phyloP scores from a whole-genome alignment of 129 eudicot genomes.

The Kitagawia praeruptora region DNA sequence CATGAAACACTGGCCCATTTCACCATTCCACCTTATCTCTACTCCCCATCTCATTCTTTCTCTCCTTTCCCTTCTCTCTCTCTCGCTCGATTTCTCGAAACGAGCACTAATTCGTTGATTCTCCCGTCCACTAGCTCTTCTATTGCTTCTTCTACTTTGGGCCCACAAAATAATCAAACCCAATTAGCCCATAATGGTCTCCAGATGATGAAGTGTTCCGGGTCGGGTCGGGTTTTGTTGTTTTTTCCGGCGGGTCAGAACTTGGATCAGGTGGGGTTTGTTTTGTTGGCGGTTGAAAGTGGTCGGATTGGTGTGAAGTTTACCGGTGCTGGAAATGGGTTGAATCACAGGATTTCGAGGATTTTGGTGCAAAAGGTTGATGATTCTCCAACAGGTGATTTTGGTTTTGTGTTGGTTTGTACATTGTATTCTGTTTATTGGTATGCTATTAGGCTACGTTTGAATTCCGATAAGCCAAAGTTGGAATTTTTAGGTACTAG shows the following conservation, averaged over 20 bases:
- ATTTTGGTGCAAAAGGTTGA: constrained; percentile 25
- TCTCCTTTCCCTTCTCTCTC: constrained; percentile 23
- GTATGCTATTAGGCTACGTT: constrained; percentile 22
- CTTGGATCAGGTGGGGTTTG: constrained; percentile 40
- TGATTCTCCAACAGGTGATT: constrained; percentile 22
- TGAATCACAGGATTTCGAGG: constrained; percentile 30
- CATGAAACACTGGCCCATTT: constrained; percentile 16
- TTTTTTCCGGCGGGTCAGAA: constrained; percentile 46
- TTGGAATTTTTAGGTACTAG: constrained; percentile 31
- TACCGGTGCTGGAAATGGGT: not conserved
- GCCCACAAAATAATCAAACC: constrained; percentile 3
- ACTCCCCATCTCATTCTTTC: constrained; percentile 18
- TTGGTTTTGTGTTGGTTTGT: constrained; percentile 45
- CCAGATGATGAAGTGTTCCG: constrained; percentile 32
- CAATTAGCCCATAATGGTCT: constrained; percentile 23
- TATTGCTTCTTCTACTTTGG: constrained; percentile 12
- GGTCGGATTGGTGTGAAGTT: constrained; percentile 18
- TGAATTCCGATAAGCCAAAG: constrained; percentile 12
- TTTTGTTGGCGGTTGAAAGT: constrained; percentile 24
- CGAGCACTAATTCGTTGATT: constrained; percentile 5
- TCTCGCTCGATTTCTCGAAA: constrained; percentile 18
- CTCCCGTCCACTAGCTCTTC: constrained; percentile 12
- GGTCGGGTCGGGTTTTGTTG: constrained; percentile 17
- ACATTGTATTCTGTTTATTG: constrained; percentile 33
- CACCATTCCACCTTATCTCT: constrained; percentile 15